Conservation (phyloP, 495 filamentous ascomycete genomes). For the Hypoxylon perforatum region DNA sequence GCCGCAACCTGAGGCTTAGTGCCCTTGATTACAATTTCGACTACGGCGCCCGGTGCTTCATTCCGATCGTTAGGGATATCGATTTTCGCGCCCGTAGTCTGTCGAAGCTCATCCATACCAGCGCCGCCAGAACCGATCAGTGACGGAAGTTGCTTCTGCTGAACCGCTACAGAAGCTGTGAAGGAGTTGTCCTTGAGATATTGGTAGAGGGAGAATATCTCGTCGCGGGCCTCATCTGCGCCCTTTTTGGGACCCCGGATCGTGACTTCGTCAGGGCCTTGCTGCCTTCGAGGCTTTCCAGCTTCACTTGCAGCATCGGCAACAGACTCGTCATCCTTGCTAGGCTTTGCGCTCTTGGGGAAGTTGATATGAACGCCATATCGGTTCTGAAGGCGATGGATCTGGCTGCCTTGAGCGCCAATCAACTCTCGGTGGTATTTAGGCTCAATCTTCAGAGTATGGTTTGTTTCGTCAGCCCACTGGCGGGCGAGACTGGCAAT, state of each 20-base stretch:
- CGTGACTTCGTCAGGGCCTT: conserved; percentile 88
- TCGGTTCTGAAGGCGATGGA: conserved; percentile 88
- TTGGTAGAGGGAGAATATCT: conserved; percentile 85
- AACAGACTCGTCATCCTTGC: conserved; percentile 74
- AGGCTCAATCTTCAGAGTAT: conserved; percentile 86
- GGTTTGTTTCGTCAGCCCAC: conserved; percentile 86
- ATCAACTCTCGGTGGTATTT: conserved; percentile 91
- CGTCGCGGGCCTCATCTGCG: conserved; percentile 88
- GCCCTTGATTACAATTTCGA: conserved; percentile 89
- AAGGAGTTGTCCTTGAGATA: conserved; percentile 87
- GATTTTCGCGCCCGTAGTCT: conserved; percentile 83
- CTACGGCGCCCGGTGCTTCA: conserved; percentile 69
- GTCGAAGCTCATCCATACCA: conserved; percentile 89
- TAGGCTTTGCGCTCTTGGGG: conserved; percentile 72
- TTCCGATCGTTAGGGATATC: conserved; percentile 79
- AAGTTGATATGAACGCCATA: conserved; percentile 96
- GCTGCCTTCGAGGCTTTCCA: conserved; percentile 75
- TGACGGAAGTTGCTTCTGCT: conserved; percentile 86
- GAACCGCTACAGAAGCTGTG: conserved; percentile 80
- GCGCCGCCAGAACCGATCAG: conserved; percentile 90
- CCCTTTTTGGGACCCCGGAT: conserved; percentile 91
- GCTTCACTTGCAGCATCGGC: conserved; percentile 77
- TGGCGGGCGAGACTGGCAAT: conserved; percentile 80
- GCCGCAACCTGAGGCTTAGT: conserved; percentile 89
- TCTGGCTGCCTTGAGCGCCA: conserved; percentile 86